Evolutionary conservation across 108 stramenopile species (phyloP).

Genomic region (Cyclotella choctawhatcheeana): DNA sequence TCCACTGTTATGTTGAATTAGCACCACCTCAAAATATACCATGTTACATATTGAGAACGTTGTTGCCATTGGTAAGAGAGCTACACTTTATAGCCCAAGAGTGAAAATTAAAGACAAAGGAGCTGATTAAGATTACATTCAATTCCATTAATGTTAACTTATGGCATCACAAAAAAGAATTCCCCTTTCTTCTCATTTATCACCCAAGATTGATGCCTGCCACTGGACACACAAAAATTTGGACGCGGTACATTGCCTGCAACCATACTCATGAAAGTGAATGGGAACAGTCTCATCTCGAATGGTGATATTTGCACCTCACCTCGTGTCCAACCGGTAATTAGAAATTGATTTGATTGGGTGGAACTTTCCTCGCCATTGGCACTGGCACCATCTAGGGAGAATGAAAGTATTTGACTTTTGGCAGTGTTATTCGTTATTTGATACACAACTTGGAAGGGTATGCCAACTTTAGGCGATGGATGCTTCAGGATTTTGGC

Average conservation of each 20-base stretch:
- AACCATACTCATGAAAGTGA: conserved; percentile 67
- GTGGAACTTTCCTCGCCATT: conserved; percentile 4
- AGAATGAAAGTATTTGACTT: conserved; percentile 62
- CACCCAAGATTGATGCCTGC: conserved; percentile 72
- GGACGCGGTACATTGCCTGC: conserved; percentile 64
- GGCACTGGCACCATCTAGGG: conserved; percentile 32
- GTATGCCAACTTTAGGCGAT: conserved; percentile 57
- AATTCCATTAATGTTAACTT: neutral
- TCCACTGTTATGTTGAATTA: too few species aligned
- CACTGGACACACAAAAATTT: conserved; percentile 53
- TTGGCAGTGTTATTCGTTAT: conserved; percentile 66
- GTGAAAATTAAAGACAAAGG: too few species aligned
- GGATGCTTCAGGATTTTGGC: conserved; percentile 53
- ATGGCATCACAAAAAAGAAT: conserved; percentile 55
- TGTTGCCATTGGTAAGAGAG: too few species aligned
- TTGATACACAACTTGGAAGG: conserved; percentile 67
- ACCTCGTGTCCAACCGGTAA: conserved; percentile 58
- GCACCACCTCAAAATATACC: too few species aligned
- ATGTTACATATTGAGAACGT: too few species aligned
- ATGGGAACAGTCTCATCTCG: conserved; percentile 60
- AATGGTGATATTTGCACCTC: conserved; percentile 63
- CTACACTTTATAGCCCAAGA: too few species aligned
- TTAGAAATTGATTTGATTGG: conserved; percentile 46
- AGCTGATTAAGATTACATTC: too few species aligned
- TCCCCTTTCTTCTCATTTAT: conserved; percentile 48